Base-by-base conservation (phyloP, 805 yeast genomes). In the Hagleromyces aurorensis region DNA sequence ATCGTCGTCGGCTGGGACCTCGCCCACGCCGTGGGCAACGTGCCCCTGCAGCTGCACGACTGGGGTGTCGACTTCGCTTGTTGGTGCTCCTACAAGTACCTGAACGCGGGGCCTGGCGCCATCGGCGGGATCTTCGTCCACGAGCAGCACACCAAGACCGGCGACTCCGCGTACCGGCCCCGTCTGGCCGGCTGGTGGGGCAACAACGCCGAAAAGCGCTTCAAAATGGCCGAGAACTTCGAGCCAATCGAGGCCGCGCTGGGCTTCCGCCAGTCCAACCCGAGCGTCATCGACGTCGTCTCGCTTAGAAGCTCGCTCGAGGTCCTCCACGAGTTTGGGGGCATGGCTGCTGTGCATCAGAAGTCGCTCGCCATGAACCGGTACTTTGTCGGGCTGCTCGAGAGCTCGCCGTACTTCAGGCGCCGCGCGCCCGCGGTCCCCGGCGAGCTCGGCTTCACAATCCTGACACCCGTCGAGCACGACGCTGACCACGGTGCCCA, bases 131-230 rank as follows among this genome's bases (percentile, higher is more conserved):
- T 84, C 13, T 87, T 73, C 46, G 78, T 87, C 21, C 76, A 87
- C 51, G 78, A 74, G 39, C 66, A 56, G 37, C 59, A 46, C 15
- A 40, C 62, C 9, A 13, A 14, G 10, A 37, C 36, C 10, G 45
- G 46, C 7, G 35, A 42, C 22, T 49, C 52, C 16, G 42, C 48
- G 13, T 65, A 62, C 43, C 44, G 65, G 21, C 82, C 94, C 1
- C 64, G 96, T 37, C 61, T 84, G 29, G 94, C 95, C 0, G 97
- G 97, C 1, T 87, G 97, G 97, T 87, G 96, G 96, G 96, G 96
- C 1, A 87, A 85, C 49, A 75, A 79, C 43, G 62, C 78, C 0
- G 44, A 46, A 2, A 72, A 72, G 19, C 60, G 97, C 38, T 87
- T 87, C 55, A 65, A 75, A 45, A 87, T 87, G 97, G 48, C 69